Base-by-base conservation (phyloP, 805 yeast genomes). In the Candida lessepsii region DNA sequence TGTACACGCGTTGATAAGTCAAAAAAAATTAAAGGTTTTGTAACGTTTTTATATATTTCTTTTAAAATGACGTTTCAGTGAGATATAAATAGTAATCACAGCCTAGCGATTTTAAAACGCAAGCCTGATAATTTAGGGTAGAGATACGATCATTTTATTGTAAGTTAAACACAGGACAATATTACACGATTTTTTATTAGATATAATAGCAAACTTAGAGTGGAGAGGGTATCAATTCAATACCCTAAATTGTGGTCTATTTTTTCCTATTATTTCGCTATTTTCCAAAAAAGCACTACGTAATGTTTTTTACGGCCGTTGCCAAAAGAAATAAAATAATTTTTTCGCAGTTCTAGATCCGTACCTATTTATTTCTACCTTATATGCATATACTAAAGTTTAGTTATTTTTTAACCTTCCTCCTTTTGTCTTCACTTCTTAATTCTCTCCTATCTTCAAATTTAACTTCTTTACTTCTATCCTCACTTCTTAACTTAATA, bases 401-500 rank as follows among this genome's bases (percentile, higher is more conserved):
- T 20, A 19, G 3, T 35, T 25, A 29, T 14, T 29, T 37, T 15
- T 19, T 45, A 13, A 36, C 31, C 37, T 44, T 47, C 27, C 40
- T 43, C 16, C 38, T 32, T 15, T 39, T 39, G 15, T 47, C 46
- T 9, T 44, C 48, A 19, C 44, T 44, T 35, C 43, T 41, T 24
- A 44, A 32, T 29, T 39, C 35, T 32, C 33, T 6, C 8, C 17
- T 17, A 29, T 29, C 33, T 8, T 17, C 27, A 11, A 20, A 3
- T 20, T 18, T n/a, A 9, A 18, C 30, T 33, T 44, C 41, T 30
- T 41, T 46, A 8, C 27, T 25, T 14, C 37, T 32, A 17, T 44
- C 45, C n/a, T 44, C 48, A 18, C 44, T 44, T 32, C 43, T 39
- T 27, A 44, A 32, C 28, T 39, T 40, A 3, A 47, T 18, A 31